Base-by-base conservation (phyloP, 78 protist species). In the Dictyostelium intermedium region DNA sequence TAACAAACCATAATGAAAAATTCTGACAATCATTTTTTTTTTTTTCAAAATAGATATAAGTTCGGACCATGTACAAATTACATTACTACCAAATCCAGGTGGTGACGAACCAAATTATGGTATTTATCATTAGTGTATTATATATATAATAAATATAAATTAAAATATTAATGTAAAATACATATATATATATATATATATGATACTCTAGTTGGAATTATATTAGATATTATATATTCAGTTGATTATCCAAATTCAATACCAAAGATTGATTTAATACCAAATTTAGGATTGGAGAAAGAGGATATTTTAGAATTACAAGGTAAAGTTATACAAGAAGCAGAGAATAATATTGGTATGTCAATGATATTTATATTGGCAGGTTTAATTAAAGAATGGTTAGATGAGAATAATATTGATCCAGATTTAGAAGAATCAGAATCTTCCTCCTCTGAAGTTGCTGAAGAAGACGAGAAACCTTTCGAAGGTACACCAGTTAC, bases 281-380 rank as follows among this genome's bases (percentile, higher is more conserved):
- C 93, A 61, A 23, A 69, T 20, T 35, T 45, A 45, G 56, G 72
- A 13, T 37, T 87, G 23, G 66, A 70, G 70, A 77, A 77, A 45
- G 86, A 79, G 0, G 56, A 82, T 30, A 79, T 87, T 10, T 14
- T 60, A 79, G 93, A 79, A 11, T 45, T 87, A 39, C 61, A 73
- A 35, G 18, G 32, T 16, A 30, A 79, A 78, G 43, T 87, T n/a
- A 35, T 23, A 1, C 27, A 30, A 50, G 80, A 79, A 43, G 93
- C 93, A 77, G 82, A 77, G 20, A 84, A 87, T 27, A 87, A 87
- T 79, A 43, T 87, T 41, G 93, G 93, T 32, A 87, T 78, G 47
- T 87, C 93, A 66, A 87, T 87, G 93, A 87, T 87, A 25, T 87
- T 87, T 79, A 87, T 87, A 23, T 78, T 87, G 23, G 84, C 85